phyloP scores from a whole-genome alignment of 2,329 filamentous ascomycete genomes.

The Colletotrichum graminicola region DNA sequence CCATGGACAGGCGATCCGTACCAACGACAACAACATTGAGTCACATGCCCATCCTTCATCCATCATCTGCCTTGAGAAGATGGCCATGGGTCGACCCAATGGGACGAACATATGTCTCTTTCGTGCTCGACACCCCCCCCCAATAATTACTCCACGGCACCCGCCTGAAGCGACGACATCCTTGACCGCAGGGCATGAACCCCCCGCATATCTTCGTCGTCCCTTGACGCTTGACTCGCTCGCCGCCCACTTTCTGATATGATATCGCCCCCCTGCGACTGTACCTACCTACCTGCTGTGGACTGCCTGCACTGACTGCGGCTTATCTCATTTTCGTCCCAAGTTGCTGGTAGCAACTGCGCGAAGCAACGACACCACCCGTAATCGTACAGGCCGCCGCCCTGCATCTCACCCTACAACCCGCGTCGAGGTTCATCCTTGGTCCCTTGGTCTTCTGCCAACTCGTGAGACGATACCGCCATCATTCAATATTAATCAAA shows the following conservation, averaged over 20 bases:
- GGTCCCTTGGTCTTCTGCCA: constrained; percentile 26
- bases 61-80: not conserved
- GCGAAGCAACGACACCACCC: not conserved
- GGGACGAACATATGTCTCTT: constrained; percentile 9
- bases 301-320: not conserved
- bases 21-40: not conserved
- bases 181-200: constrained; percentile 4
- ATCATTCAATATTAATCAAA: constrained; percentile 26
- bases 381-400: not conserved
- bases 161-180: constrained; percentile 33
- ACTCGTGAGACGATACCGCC: constrained; percentile 34
- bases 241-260: constrained; percentile 20
- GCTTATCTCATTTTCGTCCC: constrained; percentile 24
- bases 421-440: constrained; percentile 39
- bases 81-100: constrained; percentile 7
- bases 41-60: constrained; percentile 21
- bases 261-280: not conserved
- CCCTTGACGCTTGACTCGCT: constrained; percentile 29
- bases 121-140: not conserved
- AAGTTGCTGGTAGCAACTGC: not conserved
- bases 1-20: not conserved
- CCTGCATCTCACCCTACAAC: not conserved
- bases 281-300: no score
- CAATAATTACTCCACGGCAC: constrained; percentile 19
- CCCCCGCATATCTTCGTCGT: not conserved